Evolutionary conservation across 1,284 basidiomycete genomes (phyloP), one percentile per base, ranked within the genome.

Genomic region (Acaromyces ingoldii): DNA sequence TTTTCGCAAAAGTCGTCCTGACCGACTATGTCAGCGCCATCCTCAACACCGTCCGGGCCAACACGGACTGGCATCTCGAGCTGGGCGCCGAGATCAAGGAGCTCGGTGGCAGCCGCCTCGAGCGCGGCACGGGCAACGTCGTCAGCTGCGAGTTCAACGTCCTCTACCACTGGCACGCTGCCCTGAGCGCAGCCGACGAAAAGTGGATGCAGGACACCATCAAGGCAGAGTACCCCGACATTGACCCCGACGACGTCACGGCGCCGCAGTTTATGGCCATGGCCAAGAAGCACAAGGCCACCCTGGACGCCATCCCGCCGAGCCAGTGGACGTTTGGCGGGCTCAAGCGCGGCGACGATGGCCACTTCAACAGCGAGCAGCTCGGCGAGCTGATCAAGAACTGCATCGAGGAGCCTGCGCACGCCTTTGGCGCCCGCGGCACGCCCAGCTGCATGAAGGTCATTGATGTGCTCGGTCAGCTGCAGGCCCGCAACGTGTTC

Each of bases 401-500:
- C 28, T 60, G 62, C 34, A 51, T 49, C 0, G 82, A 84, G 54
- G 81, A 85, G 51, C 82, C 86, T 24, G 89, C 88, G 6, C 84
- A 79, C 38, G 81, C 85, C 13, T 91, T 91, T 79, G 79, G 84
- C 50, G 89, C 89, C 28, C 83, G 86, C 28, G 83, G 85, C 10
- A 87, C 85, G 1, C 89, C 89, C 29, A 76, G 79, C 72, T 74
- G 81, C 49, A 85, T 91, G 83, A 83, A 82, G 49, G 75, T 88
- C 25, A 82, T 89, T 58, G 88, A 90, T 72, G 81, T 89, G 39
- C 85, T 91, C 83, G 85, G 87, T 45, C 88, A 90, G 53, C 83
- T 87, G 65, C 81, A 85, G 58, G 86, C 83, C 63, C 80, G 88
- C 30, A 63, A 65, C 33, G 67, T 75, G n/a, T 90, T 88, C 88